Base-by-base conservation (phyloP, 2,329 filamentous ascomycete genomes). In the Monilinia vaccinii-corymbosi region DNA sequence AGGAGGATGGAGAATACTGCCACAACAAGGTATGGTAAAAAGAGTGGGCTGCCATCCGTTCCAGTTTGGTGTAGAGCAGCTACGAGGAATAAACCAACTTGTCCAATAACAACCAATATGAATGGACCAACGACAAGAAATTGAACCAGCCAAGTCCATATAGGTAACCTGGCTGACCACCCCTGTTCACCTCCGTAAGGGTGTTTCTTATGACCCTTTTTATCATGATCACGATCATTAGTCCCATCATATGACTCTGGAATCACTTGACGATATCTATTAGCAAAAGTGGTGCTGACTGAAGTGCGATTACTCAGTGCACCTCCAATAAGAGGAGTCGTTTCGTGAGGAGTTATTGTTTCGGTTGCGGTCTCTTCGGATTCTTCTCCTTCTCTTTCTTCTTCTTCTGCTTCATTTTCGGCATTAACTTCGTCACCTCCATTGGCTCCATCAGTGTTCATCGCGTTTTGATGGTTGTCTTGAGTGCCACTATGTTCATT, bases 81-180 rank as follows among this genome's bases (percentile, higher is more conserved):
- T 5, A 86, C 89, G 18, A 90, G 72, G 14, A 93, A 75, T 4
- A 97, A 79, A 1, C 82, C 87, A 31, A 92, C 79, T 69, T 96
- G 91, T 1, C 86, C 89, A 18, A 89, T 75, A 23, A 97, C 73
- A 62, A 94, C 86, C 49, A 96, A 77, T 51, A 86, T 83, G 56
- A 96, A 82, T 0, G 92, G 91, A 0, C 84, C 88, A 11, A 95
- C 76, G 18, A 97, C 71, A 4, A 97, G 76, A 65, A 97, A 87
- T 69, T 99, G 92, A 21, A 96, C 67, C 46, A 94, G 73, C 94
- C 94, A 99, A 21, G 88, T 85, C 88, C 88, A 97, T 48, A 81
- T 83, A 1, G 91, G 90, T 58, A 97, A 76, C 42, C 80, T 80
- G 4, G 81, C 81, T 56, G 91, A 96, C 94, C 94, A 99, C 16